Evolutionary conservation across 2,329 filamentous ascomycete species (phyloP).

Genomic region (Cercospora zeae-maydis): DNA sequence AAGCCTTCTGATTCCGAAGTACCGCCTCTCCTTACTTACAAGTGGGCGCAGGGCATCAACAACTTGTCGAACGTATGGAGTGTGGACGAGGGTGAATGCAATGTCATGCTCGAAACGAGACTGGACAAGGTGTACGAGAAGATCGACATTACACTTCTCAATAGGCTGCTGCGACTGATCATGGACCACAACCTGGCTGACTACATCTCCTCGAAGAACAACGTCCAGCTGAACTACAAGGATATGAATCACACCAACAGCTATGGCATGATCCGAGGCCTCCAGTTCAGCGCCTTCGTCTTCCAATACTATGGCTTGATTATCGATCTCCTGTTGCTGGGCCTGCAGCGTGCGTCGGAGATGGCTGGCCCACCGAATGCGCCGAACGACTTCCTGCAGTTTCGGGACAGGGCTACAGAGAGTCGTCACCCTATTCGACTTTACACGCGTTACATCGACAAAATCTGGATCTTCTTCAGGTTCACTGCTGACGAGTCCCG

Average conservation of each 20-base stretch:
- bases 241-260: conserved; percentile 99
- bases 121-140: conserved; percentile 99
- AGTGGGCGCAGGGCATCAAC: conserved; percentile 99
- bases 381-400: conserved; percentile 97
- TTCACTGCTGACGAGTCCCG: conserved; percentile 92
- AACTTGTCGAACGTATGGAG: conserved; percentile 96
- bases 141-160: conserved; percentile 93
- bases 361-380: conserved; percentile 90
- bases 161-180: conserved; percentile 85
- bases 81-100: conserved; percentile 88
- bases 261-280: conserved; percentile 94
- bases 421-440: conserved; percentile 90
- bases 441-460: conserved; percentile 98
- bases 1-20: conserved; percentile 98
- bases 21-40: conserved; percentile 89
- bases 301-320: conserved; percentile 99
- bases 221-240: conserved; percentile 98
- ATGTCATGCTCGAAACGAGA: conserved; percentile 97
- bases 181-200: conserved; percentile 99
- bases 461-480: conserved; percentile 95
- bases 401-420: conserved; percentile 88
- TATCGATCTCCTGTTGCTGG: conserved; percentile 85
- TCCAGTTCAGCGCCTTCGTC: conserved; percentile 97
- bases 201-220: conserved; percentile 99
- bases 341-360: conserved; percentile 93